Percentiles rank a stretch among this genome's conserved stretches.
phyloP scores from a whole-genome alignment of 352 stramenopile genomes.

The Phytopythium ostracodes region DNA sequence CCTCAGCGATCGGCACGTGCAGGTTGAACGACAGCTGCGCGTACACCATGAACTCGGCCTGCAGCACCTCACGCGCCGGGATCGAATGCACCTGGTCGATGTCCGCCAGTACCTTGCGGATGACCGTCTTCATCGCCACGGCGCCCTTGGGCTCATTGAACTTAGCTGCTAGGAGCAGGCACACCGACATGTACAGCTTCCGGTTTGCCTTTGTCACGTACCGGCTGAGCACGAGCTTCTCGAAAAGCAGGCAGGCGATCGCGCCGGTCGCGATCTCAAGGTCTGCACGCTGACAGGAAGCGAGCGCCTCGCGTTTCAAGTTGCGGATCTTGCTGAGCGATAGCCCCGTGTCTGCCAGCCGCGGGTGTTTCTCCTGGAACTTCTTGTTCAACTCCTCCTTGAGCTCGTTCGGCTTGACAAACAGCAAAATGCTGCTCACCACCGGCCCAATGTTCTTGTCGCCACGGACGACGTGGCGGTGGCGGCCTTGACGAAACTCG shows the following conservation, averaged over 20 bases:
- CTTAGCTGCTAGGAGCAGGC: conserved; percentile 93
- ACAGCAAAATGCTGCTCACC: conserved; percentile 93
- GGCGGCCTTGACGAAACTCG: conserved; percentile 74
- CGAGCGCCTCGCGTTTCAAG: conserved; percentile 88
- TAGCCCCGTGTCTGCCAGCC: conserved; percentile 84
- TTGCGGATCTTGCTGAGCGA: conserved; percentile 97
- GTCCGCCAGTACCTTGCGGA: conserved; percentile 69
- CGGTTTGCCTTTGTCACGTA: conserved; percentile 96
- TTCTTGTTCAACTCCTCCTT: conserved; percentile 97
- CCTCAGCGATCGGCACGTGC: conserved; percentile 72
- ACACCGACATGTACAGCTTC: conserved; percentile 95
- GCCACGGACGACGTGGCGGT: conserved; percentile 75
- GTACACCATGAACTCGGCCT: conserved; percentile 88
- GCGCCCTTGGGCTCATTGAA: conserved; percentile 83
- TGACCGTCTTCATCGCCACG: conserved; percentile 53
- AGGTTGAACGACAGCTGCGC: conserved; percentile 88
- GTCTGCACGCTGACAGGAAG: conserved; percentile 68
- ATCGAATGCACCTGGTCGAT: conserved; percentile 81
- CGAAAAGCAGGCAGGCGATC: conserved; percentile 96
- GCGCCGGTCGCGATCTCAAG: conserved; percentile 94
- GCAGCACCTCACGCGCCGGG: conserved; percentile 80
- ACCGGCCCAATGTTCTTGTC: conserved; percentile 91
- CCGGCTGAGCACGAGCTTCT: conserved; percentile 93
- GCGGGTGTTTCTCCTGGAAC: conserved; percentile 93
- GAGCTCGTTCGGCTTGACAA: conserved; percentile 93